phyloP scores from a whole-genome alignment of 805 yeast species.

The Nakazawaea populi region DNA sequence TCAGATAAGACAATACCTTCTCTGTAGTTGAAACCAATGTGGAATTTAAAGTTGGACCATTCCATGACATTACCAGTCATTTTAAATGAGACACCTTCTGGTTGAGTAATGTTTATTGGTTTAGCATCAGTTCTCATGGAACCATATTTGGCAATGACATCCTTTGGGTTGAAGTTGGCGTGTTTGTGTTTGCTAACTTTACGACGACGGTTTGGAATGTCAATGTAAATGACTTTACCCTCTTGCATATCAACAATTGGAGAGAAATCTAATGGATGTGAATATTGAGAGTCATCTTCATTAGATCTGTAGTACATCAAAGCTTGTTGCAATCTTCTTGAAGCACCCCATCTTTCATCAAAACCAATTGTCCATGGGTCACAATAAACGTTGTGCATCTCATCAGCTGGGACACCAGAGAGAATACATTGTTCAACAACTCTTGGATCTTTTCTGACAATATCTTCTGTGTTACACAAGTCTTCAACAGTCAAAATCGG shows the following conservation, averaged over 20 bases:
- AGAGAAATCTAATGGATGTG: slow-evolving; percentile 75
- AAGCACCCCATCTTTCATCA: slow-evolving; percentile 70
- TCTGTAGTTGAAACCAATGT: slow-evolving; percentile 79
- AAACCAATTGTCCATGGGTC: slow-evolving; percentile 66
- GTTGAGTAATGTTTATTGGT: slow-evolving; percentile 70
- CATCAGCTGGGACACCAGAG: slow-evolving; percentile 59
- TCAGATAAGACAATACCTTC: slow-evolving; percentile 80
- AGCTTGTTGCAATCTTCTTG: slow-evolving; percentile 73
- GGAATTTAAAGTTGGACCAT: slow-evolving; percentile 76
- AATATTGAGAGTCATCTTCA: slow-evolving; percentile 65
- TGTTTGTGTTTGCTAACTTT: slow-evolving; percentile 64
- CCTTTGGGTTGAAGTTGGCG: slow-evolving; percentile 65
- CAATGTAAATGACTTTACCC: slow-evolving; percentile 64
- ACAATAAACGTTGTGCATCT: slow-evolving; percentile 57
- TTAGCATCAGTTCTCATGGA: slow-evolving; percentile 57
- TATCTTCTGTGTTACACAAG: slow-evolving; percentile 53
- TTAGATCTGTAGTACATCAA: slow-evolving; percentile 69
- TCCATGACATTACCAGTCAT: slow-evolving; percentile 63
- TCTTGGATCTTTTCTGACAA: slow-evolving; percentile 62
- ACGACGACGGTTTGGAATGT: slow-evolving; percentile 70
- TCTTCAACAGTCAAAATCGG: slow-evolving; percentile 73
- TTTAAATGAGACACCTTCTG: slow-evolving; percentile 76
- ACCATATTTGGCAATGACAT: slow-evolving; percentile 55
- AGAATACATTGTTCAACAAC: slow-evolving; percentile 70
- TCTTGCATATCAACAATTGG: slow-evolving; percentile 76